A percentile compares a stretch with the other conserved stretches of the same genome.
Conservation (phyloP, 768 basidiomycete genomes). For the Collybiopsis confluens region DNA sequence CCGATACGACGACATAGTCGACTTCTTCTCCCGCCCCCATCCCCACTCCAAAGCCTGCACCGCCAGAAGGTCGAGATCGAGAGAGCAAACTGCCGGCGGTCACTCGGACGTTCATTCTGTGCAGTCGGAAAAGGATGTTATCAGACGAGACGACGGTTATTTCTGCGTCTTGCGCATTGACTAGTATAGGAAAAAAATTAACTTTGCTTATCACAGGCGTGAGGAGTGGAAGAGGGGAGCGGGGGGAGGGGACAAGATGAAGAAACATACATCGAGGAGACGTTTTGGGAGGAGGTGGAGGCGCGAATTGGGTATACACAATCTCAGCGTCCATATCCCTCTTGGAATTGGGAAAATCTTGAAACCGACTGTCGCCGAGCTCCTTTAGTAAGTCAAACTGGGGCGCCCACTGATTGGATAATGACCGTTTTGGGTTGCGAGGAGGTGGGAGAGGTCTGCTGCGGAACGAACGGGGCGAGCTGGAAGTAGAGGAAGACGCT, state of each 20-base stretch:
- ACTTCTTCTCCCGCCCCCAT: neutral
- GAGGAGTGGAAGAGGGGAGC: too few species aligned
- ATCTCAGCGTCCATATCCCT: neutral
- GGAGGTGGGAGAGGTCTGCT: neutral
- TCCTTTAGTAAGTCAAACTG: neutral
- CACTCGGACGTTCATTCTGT: conserved; percentile 2
- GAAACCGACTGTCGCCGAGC: neutral
- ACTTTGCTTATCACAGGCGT: too few species aligned
- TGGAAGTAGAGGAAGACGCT: too few species aligned
- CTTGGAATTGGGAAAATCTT: neutral
- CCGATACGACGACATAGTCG: neutral
- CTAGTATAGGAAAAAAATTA: neutral
- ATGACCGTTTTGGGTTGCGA: too few species aligned
- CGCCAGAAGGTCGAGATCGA: too few species aligned
- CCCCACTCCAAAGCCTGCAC: too few species aligned
- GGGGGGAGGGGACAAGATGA: too few species aligned
- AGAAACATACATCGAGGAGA: conserved; percentile 2
- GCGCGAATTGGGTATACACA: conserved; percentile 1
- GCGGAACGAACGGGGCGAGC: neutral
- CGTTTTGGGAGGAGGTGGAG: conserved; percentile 1
- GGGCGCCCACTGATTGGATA: neutral
- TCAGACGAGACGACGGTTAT: conserved; percentile 4
- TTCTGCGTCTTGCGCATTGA: conserved; percentile 3
- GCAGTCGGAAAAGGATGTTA: conserved; percentile 1
- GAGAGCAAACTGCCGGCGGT: neutral